Base-by-base conservation (phyloP, 768 basidiomycete genomes). In the Suillus variegatus region DNA sequence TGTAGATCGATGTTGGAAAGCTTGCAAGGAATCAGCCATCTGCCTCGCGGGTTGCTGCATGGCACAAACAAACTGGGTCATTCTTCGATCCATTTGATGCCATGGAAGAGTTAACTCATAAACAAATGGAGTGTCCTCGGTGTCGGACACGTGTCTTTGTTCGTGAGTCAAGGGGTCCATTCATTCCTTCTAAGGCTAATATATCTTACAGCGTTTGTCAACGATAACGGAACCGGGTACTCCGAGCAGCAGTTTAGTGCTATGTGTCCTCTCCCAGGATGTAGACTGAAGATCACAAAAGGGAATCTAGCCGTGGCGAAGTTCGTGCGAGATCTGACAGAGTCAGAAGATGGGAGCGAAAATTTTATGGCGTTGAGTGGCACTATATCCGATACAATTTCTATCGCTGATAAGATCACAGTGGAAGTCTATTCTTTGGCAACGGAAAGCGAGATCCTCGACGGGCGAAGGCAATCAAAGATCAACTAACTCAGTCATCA, bases 141-240 rank as follows among this genome's bases (percentile, higher is more conserved):
- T 81, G 80, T 70, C 69, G 74, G 22, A 75, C 69, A 1, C 60
- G 38, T 12, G 66, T 73, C 58, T 70, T 69, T 35, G 71, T 67
- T 38, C 75, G 81, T 82, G 70, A 71, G 81, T 74, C n/a, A 63
- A 28, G 13, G 1, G 4, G 28, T 43, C 9, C 14, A 40, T 18
- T 41, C 2, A 9, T 20, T 4, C 28, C 36, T 46, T 28, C 62
- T 25, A 35, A 60, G 22, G 35, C 18, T 10, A 4, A 38, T 7
- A 1, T 12, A 25, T 38, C 8, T 43, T 28, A 51, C 6, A 87
- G 86, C 79, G 2, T 81, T 82, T 44, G 66, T 82, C 62, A 81
- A 74, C 6, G 70, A 69, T 7, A 66, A 71, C 0, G 83, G 81
- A 1, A 81, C 78, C 0, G 87, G 87, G 0, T 88, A 86, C 61